Conservation (phyloP, 2,329 filamentous ascomycete genomes). For the Laburnicola sp. region DNA sequence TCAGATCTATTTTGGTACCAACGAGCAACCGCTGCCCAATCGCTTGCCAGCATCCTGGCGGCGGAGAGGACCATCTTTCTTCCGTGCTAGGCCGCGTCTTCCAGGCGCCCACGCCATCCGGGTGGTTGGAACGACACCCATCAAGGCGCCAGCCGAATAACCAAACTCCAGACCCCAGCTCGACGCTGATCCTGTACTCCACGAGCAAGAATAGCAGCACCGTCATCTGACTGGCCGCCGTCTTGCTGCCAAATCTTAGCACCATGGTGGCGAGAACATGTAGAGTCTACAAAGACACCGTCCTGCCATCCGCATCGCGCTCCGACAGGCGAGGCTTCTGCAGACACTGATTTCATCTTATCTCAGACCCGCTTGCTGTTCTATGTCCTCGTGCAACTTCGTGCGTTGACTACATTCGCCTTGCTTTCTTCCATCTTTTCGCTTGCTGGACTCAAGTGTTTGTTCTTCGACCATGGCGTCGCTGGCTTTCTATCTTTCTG, state of each 20-base stretch:
- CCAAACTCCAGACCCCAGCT: slow-evolving; percentile 32
- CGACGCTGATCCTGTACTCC: slow-evolving; percentile 23
- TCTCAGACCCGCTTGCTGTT: slow-evolving; percentile 14
- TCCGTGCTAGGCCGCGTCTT: slow-evolving; percentile 19
- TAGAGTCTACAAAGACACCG: slow-evolving; percentile 41
- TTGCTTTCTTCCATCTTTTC: slow-evolving; percentile 17
- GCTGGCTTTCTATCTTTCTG: slow-evolving; percentile 29
- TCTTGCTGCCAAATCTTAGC: slow-evolving; percentile 29
- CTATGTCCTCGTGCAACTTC: slow-evolving; percentile 16
- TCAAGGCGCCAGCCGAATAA: slow-evolving; percentile 37
- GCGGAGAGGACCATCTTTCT: slow-evolving; percentile 29
- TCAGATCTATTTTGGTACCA: slow-evolving; percentile 14
- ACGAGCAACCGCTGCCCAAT: slow-evolving; percentile 26
- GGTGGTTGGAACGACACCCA: slow-evolving; percentile 14
- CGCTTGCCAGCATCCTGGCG: slow-evolving; percentile 16
- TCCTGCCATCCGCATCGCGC: slow-evolving; percentile 24
- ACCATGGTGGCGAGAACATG: slow-evolving; percentile 19
- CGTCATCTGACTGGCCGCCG: slow-evolving; percentile 30
- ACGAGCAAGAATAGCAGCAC: slow-evolving; percentile 34
- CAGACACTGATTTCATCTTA: slow-evolving; percentile 23
- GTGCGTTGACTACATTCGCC: slow-evolving; percentile 10
- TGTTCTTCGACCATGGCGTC: slow-evolving; percentile 32
- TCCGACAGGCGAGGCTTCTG: slow-evolving; percentile 26
- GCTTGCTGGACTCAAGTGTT: slow-evolving; percentile 38
- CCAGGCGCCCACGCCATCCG: slow-evolving; percentile 36